Conservation (phyloP, 768 basidiomycete genomes). For the Collybiopsis luxurians region DNA sequence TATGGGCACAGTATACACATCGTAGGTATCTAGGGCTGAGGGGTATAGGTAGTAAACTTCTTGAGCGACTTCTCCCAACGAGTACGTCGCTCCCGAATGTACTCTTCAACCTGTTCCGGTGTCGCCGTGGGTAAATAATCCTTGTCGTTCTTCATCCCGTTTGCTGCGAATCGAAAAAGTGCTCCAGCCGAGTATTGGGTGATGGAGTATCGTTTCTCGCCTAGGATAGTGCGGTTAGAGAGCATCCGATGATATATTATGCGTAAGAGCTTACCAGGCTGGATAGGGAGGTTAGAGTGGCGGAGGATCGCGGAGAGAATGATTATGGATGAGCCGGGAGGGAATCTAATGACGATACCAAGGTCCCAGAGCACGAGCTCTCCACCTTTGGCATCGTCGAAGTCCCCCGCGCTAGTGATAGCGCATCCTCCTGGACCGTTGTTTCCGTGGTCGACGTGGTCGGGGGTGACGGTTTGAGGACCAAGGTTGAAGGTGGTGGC, state of each 20-base stretch:
- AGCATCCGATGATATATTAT: too few species aligned
- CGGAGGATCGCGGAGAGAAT: constrained; percentile 12
- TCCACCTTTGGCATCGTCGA: constrained; percentile 12
- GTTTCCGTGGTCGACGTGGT: constrained; percentile 19
- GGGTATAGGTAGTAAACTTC: too few species aligned
- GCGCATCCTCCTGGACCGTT: constrained; percentile 16
- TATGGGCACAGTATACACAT: too few species aligned
- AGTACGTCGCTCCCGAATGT: neutral
- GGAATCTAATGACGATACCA: constrained; percentile 5
- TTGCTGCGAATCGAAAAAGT: constrained; percentile 10
- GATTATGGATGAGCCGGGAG: constrained; percentile 7
- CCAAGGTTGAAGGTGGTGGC: neutral
- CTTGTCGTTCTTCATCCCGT: constrained; percentile 5
- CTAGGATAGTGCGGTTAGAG: neutral
- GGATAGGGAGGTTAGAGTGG: constrained; percentile 2
- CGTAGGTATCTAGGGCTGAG: too few species aligned
- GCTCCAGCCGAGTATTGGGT: constrained; percentile 11
- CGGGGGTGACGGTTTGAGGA: neutral
- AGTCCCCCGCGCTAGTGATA: constrained; percentile 17
- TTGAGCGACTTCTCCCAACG: too few species aligned
- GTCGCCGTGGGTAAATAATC: neutral
- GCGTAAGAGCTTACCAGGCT: neutral
- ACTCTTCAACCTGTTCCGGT: neutral
- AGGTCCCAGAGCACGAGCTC: constrained; percentile 17
- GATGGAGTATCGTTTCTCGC: constrained; percentile 8